Evolutionary conservation across 306 rosid species (phyloP).

Genomic region (Ceratonia siliqua): DNA sequence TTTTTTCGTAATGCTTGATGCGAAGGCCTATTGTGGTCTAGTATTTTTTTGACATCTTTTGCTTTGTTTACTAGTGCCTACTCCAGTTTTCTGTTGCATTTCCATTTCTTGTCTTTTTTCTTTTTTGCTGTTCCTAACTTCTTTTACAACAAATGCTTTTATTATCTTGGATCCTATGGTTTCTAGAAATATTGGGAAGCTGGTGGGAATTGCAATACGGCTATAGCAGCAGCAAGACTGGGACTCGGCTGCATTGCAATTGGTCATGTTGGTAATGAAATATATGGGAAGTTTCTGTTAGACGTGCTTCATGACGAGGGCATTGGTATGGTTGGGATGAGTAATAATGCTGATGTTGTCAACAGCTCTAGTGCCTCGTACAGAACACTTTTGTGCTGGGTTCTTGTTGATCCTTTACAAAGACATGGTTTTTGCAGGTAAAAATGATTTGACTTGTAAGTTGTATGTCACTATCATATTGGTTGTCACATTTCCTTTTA

Average conservation of each 20-base stretch:
- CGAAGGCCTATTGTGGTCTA: neutral
- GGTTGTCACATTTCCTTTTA: constrained; percentile 3
- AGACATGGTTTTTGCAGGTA: constrained; percentile 97
- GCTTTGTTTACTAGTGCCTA: neutral
- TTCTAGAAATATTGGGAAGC: constrained; percentile 94
- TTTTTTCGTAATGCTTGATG: neutral
- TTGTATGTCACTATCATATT: constrained; percentile 5
- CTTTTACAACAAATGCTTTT: constrained; percentile 11
- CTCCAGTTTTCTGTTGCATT: neutral
- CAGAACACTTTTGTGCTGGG: constrained; percentile 95
- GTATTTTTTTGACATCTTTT: neutral
- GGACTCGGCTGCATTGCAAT: constrained; percentile 74
- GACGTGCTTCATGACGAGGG: constrained; percentile 85
- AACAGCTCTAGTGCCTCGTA: constrained; percentile 37
- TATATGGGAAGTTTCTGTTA: constrained; percentile 78
- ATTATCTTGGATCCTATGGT: constrained; percentile 21
- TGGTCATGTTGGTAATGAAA: constrained; percentile 88
- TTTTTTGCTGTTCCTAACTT: neutral
- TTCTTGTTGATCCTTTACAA: constrained; percentile 87
- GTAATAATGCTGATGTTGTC: constrained; percentile 37
- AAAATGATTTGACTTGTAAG: constrained; percentile 24
- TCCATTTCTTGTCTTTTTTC: neutral
- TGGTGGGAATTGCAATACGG: constrained; percentile 94
- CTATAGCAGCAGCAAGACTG: constrained; percentile 89
- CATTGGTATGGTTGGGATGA: constrained; percentile 70